phyloP scores from a whole-genome alignment of 768 basidiomycete species.

The Kwoniella dendrophila region DNA sequence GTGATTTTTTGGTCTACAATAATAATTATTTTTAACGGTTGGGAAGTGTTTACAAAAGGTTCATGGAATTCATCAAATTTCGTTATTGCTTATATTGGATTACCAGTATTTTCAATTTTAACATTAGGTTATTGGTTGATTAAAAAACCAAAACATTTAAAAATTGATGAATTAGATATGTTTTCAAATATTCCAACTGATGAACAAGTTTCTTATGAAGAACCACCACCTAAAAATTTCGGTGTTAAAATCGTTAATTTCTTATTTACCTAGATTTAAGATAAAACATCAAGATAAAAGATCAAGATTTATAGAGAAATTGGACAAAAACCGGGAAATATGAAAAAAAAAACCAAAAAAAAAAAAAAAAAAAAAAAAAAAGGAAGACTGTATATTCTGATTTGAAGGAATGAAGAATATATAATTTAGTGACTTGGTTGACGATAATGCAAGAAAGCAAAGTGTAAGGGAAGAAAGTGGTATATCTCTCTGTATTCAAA shows the following conservation, averaged over 20 bases:
- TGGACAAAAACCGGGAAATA: too few relatives aligned
- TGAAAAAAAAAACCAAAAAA: too few relatives aligned
- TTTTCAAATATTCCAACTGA: constrained; percentile 34
- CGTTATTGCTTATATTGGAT: constrained; percentile 39
- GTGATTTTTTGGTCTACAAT: constrained; percentile 37
- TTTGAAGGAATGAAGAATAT: too few relatives aligned
- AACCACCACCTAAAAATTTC: constrained; percentile 32
- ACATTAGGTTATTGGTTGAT: constrained; percentile 24
- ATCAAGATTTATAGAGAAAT: background rate
- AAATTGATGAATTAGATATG: constrained; percentile 31
- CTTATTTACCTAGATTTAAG: constrained; percentile 27
- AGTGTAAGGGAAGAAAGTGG: too few relatives aligned
- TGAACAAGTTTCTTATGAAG: constrained; percentile 32
- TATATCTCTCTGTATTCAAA: too few relatives aligned
- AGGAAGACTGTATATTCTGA: too few relatives aligned
- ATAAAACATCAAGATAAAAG: background rate
- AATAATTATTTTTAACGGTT: constrained; percentile 46
- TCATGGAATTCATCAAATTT: constrained; percentile 31
- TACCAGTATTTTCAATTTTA: constrained; percentile 27
- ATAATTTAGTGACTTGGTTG: too few relatives aligned
- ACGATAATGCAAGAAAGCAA: too few relatives aligned
- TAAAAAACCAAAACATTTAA: constrained; percentile 18
- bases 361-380: too few relatives aligned
- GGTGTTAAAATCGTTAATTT: constrained; percentile 27
- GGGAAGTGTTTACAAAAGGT: constrained; percentile 44